Evolutionary conservation across 177 flowering plant genomes (phyloP), one percentile per base, ranked within the genome.

Genomic region (Vitis hybrid): DNA sequence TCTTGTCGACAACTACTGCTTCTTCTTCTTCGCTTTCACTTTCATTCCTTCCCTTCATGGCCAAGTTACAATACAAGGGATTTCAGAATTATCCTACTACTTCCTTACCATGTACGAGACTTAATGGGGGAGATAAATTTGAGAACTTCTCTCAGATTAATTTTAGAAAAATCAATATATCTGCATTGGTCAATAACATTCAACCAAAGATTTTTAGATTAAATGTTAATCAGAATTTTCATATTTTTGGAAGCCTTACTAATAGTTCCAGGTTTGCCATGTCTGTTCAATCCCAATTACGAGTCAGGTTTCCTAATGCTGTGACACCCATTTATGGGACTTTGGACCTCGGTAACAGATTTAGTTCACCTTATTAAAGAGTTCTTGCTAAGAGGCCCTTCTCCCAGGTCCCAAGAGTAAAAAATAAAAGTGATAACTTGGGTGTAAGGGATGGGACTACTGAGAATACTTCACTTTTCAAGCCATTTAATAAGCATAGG

Each of bases 61-160:
- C 74, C 35, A 70, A 81, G 88, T 73, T 78, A 64, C 87, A 85
- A 63, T 67, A 68, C 83, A 77, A 76, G 77, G 60, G 70, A 35
- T 48, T 81, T n/a, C 75, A 72, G 65, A 78, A 72, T 56, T 68
- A 58, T 51, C 56, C 78, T 21, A 68, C 67, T n/a, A 24, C 52
- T 64, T 72, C 15, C 68, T 15, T 68, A 9, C 71, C 72, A 32
- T 62, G n/a, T 75, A 58, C 78, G 11, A 61, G 68, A 14, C 21
- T 75, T 62, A 61, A 65, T 10, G 54, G 24, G 66, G 70, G 69
- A 4, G 55, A 60, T 57, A 77, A 66, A 66, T 54, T 52, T 24
- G 67, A 58, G 21, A 81, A 78, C 67, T 59, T 56, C 54, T 66
- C 74, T 74, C 80, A 58, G 24, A 68, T 81, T 62, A 77, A 56